These are phyloP conservation scores for Colletotrichum caudatum DNA, from an alignment of 2,329 filamentous ascomycete genomes.

Conservation along the genomic window DNA sequence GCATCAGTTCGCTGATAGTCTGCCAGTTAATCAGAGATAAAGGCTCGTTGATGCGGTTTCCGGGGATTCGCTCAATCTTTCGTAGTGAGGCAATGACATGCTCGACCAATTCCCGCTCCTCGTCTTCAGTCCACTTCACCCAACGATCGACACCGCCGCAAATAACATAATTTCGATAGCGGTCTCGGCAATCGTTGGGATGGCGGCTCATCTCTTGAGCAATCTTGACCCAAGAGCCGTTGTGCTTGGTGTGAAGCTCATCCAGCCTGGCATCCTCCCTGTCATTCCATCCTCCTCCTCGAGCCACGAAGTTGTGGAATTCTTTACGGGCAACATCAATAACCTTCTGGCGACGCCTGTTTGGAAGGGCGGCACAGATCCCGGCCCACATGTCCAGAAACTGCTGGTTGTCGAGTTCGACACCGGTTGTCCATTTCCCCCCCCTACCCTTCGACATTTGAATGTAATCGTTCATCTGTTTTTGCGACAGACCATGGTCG, in stretches of 20 bases:
- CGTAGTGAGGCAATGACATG: constrained; percentile 66
- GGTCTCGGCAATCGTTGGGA: constrained; percentile 74
- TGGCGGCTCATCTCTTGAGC: constrained; percentile 72
- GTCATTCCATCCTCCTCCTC: constrained; percentile 67
- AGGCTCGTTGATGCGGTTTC: constrained; percentile 50
- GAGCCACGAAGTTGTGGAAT: constrained; percentile 74
- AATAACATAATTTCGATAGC: constrained; percentile 76
- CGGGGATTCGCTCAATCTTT: constrained; percentile 57
- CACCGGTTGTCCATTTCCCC: constrained; percentile 49
- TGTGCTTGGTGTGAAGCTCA: constrained; percentile 59
- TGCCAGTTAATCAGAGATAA: constrained; percentile 72
- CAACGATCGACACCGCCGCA: constrained; percentile 64
- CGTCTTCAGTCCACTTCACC: constrained; percentile 70
- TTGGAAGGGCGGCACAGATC: constrained; percentile 61
- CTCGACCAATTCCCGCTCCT: constrained; percentile 66
- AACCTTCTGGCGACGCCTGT: constrained; percentile 65
- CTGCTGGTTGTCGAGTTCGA: constrained; percentile 48
- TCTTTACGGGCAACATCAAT: constrained; percentile 69
- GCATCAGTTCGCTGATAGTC: constrained; percentile 72
- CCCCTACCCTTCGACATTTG: constrained; percentile 47
- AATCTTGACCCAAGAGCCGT: constrained; percentile 72
- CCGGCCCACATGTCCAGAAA: constrained; percentile 62
- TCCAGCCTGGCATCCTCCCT: constrained; percentile 69
- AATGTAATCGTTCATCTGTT: constrained; percentile 62
- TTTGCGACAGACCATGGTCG: constrained; percentile 56